Percentiles rank a stretch among this genome's conserved stretches.
These are phyloP conservation scores for Exserohilum turcica DNA, from an alignment of 2,329 filamentous ascomycete species.

Conservation along the genomic window DNA sequence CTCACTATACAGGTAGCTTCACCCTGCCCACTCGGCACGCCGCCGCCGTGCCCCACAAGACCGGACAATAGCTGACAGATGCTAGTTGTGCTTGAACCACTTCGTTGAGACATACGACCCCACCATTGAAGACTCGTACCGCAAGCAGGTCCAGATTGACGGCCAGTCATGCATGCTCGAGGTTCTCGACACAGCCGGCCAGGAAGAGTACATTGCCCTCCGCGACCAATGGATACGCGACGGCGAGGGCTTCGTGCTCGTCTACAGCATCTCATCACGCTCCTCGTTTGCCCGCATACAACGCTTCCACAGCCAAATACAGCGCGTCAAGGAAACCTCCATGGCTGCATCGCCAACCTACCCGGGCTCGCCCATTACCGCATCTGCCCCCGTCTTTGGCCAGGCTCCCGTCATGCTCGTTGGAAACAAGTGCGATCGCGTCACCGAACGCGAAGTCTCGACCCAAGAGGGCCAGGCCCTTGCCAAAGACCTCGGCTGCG, in stretches of 20 bases:
- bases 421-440: conserved; percentile 96
- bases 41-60: not conserved
- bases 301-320: conserved; percentile 95
- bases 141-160: conserved; percentile 82
- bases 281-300: conserved; percentile 95
- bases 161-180: conserved; percentile 96
- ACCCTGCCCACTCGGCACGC: not conserved
- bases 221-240: conserved; percentile 98
- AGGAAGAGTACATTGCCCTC: conserved; percentile 97
- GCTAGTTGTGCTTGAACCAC: conserved; percentile 90
- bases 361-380: conserved; percentile 72
- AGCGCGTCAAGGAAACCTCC: conserved; percentile 92
- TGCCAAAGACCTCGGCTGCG: conserved; percentile 89
- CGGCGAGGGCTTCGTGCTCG: conserved; percentile 94
- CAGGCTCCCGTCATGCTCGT: conserved; percentile 96
- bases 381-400: conserved; percentile 55
- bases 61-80: too few relatives aligned
- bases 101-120: conserved; percentile 90
- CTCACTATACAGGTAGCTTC: conserved; percentile 82
- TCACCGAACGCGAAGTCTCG: conserved; percentile 93
- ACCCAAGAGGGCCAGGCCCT: conserved; percentile 94
- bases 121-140: conserved; percentile 71
- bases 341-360: conserved; percentile 74
- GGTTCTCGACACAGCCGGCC: conserved; percentile 93
- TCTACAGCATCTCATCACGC: conserved; percentile 97